A percentile compares a stretch with the other conserved stretches of the same genome.
Evolutionary conservation across 352 stramenopile species (phyloP).

Genomic region (Aphanomyces stellatus): DNA sequence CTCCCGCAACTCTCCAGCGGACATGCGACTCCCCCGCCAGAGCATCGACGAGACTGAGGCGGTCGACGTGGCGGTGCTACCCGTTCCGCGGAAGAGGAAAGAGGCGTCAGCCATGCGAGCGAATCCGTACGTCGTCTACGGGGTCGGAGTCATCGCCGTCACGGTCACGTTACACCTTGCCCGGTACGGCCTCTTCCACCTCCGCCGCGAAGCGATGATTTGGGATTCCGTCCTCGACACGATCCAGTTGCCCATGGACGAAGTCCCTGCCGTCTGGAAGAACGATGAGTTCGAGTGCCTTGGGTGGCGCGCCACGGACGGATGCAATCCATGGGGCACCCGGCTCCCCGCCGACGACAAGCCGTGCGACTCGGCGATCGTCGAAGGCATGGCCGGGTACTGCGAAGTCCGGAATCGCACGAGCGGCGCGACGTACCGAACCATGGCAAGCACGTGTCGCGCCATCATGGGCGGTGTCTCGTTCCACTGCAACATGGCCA

Average conservation of each 20-base stretch:
- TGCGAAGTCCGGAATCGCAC: constrained; percentile 36
- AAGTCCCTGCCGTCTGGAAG: background rate
- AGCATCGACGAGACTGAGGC: too few relatives aligned
- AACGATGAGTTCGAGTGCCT: constrained; percentile 18
- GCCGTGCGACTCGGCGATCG: constrained; percentile 32
- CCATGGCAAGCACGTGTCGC: constrained; percentile 57
- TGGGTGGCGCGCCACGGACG: constrained; percentile 14
- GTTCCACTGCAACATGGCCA: constrained; percentile 40
- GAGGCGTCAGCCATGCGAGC: too few relatives aligned
- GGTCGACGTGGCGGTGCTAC: too few relatives aligned
- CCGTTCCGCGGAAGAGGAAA: too few relatives aligned
- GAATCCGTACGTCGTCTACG: too few relatives aligned
- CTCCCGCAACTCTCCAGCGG: too few relatives aligned
- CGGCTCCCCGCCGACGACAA: constrained; percentile 13
- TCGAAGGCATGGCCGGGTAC: constrained; percentile 35
- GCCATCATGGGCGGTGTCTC: constrained; percentile 33
- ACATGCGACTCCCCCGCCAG: too few relatives aligned
- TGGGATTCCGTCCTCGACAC: constrained; percentile 2
- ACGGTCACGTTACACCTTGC: too few relatives aligned
- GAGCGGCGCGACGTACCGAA: constrained; percentile 26
- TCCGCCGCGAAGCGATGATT: too few relatives aligned
- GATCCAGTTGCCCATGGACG: constrained; percentile 4
- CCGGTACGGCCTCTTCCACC: too few relatives aligned
- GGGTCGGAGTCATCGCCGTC: too few relatives aligned
- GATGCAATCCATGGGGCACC: constrained; percentile 8